Base-by-base conservation (phyloP, 805 yeast genomes). In the Zygoascus biomembranicola region DNA sequence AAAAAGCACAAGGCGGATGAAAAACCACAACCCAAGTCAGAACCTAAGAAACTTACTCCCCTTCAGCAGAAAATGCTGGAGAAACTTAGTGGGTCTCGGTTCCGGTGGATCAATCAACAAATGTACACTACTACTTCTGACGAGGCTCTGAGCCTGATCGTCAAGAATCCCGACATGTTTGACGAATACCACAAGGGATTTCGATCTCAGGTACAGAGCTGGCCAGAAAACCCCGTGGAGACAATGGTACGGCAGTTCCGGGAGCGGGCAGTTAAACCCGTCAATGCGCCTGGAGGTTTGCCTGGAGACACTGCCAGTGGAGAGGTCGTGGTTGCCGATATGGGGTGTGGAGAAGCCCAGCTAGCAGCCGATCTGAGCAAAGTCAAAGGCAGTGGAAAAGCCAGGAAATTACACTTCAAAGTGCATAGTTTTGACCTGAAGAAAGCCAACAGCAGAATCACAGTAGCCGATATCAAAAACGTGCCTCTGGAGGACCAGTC, bases 171-270 rank as follows among this genome's bases (percentile, higher is more conserved):
- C 0, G 81, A 82, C 23, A 74, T 94, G 56, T 94, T 90, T 67
- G 94, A 88, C 60, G 98, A 92, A 65, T 94, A 94, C 63, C 99
- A 95, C 66, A 85, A 82, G 54, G 99, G 99, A 0, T 94, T 94
- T 75, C 77, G 95, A 61, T 84, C 90, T 13, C 99, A 94, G 69
- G 98, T 94, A 16, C 90, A 87, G 64, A 77, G 89, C 19, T 94
- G 99, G 99, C 99, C 99, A 2, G 97, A 92, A 70, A 94, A 94
- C 64, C 99, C 99, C 0, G 96, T 94, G n/a, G 85, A 90, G 69
- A 85, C 85, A 1, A 87, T 90, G 70, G 90, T 88, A 1, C 73
- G 79, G 9, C 87, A 85, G 62, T 76, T 94, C 53, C 79, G 79
- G 56, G 61, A 55, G 31, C 65, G 73, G 0, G 59, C 70, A 0